Base-by-base conservation (phyloP, 2,329 filamentous ascomycete species). In the Didymellaceae sp. region DNA sequence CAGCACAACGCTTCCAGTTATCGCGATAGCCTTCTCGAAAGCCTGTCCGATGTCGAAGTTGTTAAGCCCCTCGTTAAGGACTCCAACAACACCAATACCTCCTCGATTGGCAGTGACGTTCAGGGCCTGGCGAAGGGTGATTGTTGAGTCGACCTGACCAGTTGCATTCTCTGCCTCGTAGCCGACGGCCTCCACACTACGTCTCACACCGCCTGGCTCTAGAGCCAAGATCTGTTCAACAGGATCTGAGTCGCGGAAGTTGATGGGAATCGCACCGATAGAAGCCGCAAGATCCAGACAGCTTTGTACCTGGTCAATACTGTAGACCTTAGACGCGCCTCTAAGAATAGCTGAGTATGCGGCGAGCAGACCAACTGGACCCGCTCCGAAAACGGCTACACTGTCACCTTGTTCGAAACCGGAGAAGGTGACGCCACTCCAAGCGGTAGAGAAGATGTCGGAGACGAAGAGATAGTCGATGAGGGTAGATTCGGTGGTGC, bases 311-410 rank as follows among this genome's bases (percentile, higher is more conserved):
- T 48, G 34, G 20, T 74, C 72, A 18, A 74, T 59, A n/a, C 53
- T 49, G 49, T 70, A 74, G 5, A 74, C 69, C 4, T 45, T 53
- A 4, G 54, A 55, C 9, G 70, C 71, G 9, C 71, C 71, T 2
- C 71, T 60, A 3, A 74, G 46, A 4, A 68, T 33, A 0, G 71
- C 71, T 1, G 68, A 68, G 45, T 73, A 71, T 1, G 69, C 66
- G 4, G 54, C 52, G 14, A 73, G 62, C 1, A 73, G 58, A n/a
- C 70, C 70, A 13, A 46, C 42, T 7, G 42, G 32, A 1, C 42
- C 42, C 7, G 70, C 71, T n/a, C 70, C 71, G 35, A 71, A 74
- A n/a, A 73, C 57, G 1, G 65, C 67, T 11, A 74, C 62, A 4
- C 53, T 55, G 33, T 69, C 67, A 6, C 66, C 66, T 11, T 55